Evolutionary conservation across 345 rosid species (phyloP).

Genomic region (Salix brachista): DNA sequence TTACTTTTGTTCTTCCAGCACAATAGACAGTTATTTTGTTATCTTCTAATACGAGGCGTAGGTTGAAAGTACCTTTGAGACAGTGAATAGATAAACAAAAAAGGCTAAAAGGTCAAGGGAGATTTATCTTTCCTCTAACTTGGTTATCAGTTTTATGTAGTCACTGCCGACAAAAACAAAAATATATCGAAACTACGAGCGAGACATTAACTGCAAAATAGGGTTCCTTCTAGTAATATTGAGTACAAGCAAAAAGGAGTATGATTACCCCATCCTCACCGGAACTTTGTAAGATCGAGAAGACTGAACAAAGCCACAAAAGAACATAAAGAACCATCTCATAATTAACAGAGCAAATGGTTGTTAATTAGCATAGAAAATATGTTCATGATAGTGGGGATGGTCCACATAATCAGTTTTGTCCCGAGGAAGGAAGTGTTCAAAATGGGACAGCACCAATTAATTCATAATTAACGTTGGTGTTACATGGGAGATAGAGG

Average conservation of each 20-base stretch:
- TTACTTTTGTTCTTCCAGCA: slow-evolving; percentile 17
- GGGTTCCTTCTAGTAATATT: neutral
- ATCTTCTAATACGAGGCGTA: no score
- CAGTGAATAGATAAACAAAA: neutral
- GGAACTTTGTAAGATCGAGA: neutral
- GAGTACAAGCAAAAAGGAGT: neutral
- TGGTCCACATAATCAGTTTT: neutral
- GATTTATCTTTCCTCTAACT: neutral
- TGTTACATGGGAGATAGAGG: neutral
- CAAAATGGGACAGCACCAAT: neutral
- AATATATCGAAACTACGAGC: neutral
- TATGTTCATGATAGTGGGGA: neutral
- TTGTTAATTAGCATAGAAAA: no score
- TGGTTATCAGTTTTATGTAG: neutral
- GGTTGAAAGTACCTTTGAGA: neutral
- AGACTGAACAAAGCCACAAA: neutral
- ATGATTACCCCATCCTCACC: neutral
- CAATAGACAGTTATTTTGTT: slow-evolving; percentile 8
- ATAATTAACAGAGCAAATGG: neutral
- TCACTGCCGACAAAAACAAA: no score
- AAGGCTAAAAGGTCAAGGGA: neutral
- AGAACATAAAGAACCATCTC: neutral
- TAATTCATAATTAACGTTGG: neutral
- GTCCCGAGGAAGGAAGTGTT: no score
- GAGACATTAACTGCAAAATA: neutral